Evolutionary conservation across 495 filamentous ascomycete species (phyloP), one percentile per base, ranked within the genome.

Genomic region (Penicillium maclennaniae): DNA sequence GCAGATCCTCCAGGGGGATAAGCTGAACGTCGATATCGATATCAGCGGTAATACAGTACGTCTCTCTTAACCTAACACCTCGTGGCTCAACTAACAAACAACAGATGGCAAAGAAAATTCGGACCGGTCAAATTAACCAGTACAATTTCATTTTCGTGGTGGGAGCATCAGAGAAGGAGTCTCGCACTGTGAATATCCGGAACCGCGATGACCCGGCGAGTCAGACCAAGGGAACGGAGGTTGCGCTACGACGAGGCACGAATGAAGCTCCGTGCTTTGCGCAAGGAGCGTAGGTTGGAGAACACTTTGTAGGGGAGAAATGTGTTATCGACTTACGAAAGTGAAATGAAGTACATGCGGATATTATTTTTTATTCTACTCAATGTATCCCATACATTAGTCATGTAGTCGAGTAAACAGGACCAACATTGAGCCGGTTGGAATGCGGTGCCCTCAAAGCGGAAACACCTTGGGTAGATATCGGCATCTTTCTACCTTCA

Each of bases 81-180:
- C 8, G 28, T 31, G 8, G 7, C 28, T 31, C 28, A 31, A 31
- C 28, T 31, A 31, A 31, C 28, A 31, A 31, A 31, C 8, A 2
- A 10, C 8, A 31, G 28, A 91, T 40, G 37, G 6, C 5, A 62
- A 97, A 97, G 83, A 97, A 97, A 81, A 91, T 97, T 51, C 85
- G 88, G 47, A 91, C 78, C 36, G 93, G 83, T 4, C 93, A 97
- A 70, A 61, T 97, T 54, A 76, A 84, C 10, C 87, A 95, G 65
- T 97, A 96, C 72, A 95, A 95, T 74, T 92, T 92, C 67, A 89
- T 91, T 59, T 89, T 93, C 56, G 89, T 96, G 31, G 89, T 96
- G 14, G 91, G 92, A 46, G 88, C 87, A 17, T 76, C 87, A 62
- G 91, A 96, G 74, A 87, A 78, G 78, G 84, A 88, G 52, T 74